A percentile compares a stretch with the other conserved stretches of the same genome.
These are phyloP conservation scores for Corchorus olitorius DNA, from an alignment of 345 rosid species.

Conservation along the genomic window DNA sequence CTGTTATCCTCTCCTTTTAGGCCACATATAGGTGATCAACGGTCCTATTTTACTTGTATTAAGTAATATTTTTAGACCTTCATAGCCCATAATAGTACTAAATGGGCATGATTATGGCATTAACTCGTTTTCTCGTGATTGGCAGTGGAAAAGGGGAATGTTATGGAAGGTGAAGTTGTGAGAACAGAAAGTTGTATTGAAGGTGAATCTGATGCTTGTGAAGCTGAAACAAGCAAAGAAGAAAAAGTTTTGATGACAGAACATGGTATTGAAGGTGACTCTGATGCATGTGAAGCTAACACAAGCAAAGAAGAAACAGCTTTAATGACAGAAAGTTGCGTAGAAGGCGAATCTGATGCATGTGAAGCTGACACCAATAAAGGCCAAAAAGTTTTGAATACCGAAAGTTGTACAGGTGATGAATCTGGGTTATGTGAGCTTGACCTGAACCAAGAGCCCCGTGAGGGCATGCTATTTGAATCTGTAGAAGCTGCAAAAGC, in stretches of 20 bases:
- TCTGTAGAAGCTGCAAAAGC: slow-evolving; percentile 49
- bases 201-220: no score
- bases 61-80: neutral
- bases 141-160: slow-evolving; percentile 9
- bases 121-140: neutral
- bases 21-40: neutral
- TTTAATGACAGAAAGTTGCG: neutral
- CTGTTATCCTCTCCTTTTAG: neutral
- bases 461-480: slow-evolving; percentile 54
- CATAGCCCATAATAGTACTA: neutral
- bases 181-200: no score
- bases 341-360: neutral
- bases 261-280: neutral
- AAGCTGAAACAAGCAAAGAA: no score
- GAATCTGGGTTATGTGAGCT: slow-evolving; percentile 16
- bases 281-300: neutral
- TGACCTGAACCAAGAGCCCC: slow-evolving; percentile 33
- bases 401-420: slow-evolving; percentile 19
- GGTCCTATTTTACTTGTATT: neutral
- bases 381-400: neutral
- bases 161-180: neutral
- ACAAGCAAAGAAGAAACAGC: neutral
- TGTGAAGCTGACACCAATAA: neutral
- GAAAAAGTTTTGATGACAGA: no score
- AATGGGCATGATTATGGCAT: neutral